A percentile compares a stretch with the other conserved stretches of the same genome.
Conservation (phyloP, 345 rosid genomes). For the Clarkia xantiana region DNA sequence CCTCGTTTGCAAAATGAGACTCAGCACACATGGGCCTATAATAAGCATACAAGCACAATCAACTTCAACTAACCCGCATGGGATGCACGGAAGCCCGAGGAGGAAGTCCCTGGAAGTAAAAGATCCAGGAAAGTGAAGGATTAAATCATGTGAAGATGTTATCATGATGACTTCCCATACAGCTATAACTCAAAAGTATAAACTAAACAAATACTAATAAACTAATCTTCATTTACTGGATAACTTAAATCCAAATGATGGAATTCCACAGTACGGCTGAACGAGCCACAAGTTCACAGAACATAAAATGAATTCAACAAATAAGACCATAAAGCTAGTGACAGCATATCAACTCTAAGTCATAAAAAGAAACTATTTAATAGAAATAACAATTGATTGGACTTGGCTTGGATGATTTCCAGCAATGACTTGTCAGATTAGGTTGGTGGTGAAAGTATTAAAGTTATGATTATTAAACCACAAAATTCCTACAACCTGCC, state of each 20-base stretch:
- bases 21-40: not conserved
- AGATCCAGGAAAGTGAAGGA: constrained; percentile 4
- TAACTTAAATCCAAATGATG: no score
- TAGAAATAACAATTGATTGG: not conserved
- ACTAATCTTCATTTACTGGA: no score
- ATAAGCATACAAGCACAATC: no score
- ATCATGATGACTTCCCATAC: not conserved
- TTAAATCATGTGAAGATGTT: not conserved
- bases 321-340: no score
- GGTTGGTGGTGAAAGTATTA: not conserved
- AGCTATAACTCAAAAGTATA: not conserved
- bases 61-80: constrained; percentile 72
- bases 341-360: no score
- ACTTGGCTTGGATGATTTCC: not conserved
- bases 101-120: constrained; percentile 71
- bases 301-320: no score
- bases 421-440: not conserved
- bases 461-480: no score
- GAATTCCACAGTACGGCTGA: no score
- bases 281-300: no score
- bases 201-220: no score
- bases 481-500: not conserved
- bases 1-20: not conserved
- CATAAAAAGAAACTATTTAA: not conserved
- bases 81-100: constrained; percentile 98